Base-by-base conservation (phyloP, 2,329 filamentous ascomycete genomes). In the Cercospora sp. region DNA sequence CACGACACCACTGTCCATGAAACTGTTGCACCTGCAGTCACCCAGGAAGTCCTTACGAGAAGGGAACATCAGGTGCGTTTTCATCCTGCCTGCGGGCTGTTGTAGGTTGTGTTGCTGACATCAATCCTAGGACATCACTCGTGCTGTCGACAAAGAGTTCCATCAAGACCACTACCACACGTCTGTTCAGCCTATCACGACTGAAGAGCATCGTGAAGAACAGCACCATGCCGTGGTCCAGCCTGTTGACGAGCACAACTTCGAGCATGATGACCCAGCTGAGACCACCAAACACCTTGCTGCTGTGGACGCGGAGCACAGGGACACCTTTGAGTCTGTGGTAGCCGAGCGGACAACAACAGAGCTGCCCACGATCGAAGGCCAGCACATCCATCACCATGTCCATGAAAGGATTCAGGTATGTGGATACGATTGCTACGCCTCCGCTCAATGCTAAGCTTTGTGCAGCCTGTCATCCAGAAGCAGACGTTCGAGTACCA, bases 141-240 rank as follows among this genome's bases (percentile, higher is more conserved):
- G 65, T 36, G 69, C 66, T 28, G 63, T 69, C 28, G 88, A 92
- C 75, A 86, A 86, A 72, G 90, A 92, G 73, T 81, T 91, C 5
- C 89, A 92, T 75, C 89, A 91, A 76, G 87, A 91, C 68, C 90
- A 92, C 73, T 88, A 91, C 77, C 89, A 92, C 77, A 90, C 88
- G 59, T 88, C 87, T 0, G 81, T 91, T 1, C 90, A 92, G 78
- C 89, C 89, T 0, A 79, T 92, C 23, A 66, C 80, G n/a, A 81
- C 87, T 71, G 79, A 83, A 72, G 87, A 86, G 74, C 82, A 83
- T 10, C 77, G 84, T 0, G 87, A 89, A 0, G 89, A 91, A 77
- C 80, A 88, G 76, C 89, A 91, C 74, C 80, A 81, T 16, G 84
- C 89, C 75, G 86, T 88, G 40, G 75, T 88, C 12, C 80, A 81